Evolutionary conservation across 2,329 filamentous ascomycete genomes (phyloP).

Genomic region (Arthrobotrys megalospora): DNA sequence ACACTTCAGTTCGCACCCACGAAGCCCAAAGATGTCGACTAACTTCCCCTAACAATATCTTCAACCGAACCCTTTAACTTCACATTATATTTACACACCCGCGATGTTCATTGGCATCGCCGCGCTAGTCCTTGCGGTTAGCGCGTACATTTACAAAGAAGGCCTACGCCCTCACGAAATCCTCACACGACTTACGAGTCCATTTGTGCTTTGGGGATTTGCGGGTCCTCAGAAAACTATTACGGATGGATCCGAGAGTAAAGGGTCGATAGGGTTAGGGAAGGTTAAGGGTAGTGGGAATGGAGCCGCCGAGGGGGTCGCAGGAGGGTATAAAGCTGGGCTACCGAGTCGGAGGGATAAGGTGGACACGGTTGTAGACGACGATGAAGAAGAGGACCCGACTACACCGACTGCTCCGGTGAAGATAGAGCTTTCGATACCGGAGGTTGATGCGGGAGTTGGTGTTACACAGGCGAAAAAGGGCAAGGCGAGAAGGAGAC

Average conservation of each 20-base stretch:
- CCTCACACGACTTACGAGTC: conserved; percentile 21
- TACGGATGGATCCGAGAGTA: conserved; percentile 36
- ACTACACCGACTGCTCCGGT: conserved; percentile 50
- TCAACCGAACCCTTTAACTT: not conserved
- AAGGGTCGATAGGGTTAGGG: conserved; percentile 18
- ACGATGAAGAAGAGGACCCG: conserved; percentile 49
- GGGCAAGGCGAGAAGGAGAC: conserved; percentile 15
- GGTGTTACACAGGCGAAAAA: not conserved
- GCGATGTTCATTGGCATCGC: conserved; percentile 51
- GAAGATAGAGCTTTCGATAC: conserved; percentile 46
- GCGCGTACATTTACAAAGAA: conserved; percentile 51
- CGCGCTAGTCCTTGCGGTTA: conserved; percentile 49
- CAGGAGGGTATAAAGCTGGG: conserved; percentile 20
- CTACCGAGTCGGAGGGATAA: conserved; percentile 47
- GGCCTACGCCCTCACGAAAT: conserved; percentile 37
- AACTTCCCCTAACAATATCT: conserved; percentile 44
- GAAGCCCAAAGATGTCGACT: conserved; percentile 49
- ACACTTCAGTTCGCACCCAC: not conserved
- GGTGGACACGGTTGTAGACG: conserved; percentile 33
- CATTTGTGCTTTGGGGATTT: conserved; percentile 26
- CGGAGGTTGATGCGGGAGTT: not conserved
- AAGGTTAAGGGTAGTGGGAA: not conserved
- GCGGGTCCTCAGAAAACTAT: conserved; percentile 29
- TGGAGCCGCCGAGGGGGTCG: not conserved
- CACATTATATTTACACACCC: not conserved